phyloP scores from a whole-genome alignment of 2,329 filamentous ascomycete species.

The Trichocomaceae sp. region DNA sequence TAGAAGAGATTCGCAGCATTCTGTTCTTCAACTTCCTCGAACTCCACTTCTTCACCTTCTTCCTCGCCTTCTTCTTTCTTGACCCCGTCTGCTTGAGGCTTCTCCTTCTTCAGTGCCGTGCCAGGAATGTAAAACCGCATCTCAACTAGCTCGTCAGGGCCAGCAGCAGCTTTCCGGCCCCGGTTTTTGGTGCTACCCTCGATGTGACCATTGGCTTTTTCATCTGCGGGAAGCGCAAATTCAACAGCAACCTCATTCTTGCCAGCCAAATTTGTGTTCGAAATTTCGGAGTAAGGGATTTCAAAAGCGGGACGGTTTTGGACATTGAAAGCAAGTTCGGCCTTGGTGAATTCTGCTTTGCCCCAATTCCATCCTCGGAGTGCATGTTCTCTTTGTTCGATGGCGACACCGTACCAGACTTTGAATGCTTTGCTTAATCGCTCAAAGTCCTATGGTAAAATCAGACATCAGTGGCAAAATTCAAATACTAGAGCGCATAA shows the following conservation, averaged over 20 bases:
- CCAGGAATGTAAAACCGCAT: conserved; percentile 99
- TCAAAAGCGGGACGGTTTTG: conserved; percentile 96
- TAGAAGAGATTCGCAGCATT: conserved; percentile 97
- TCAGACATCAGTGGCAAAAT: not conserved
- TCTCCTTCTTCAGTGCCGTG: conserved; percentile 65
- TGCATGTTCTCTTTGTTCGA: conserved; percentile 90
- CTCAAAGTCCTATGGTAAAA: conserved; percentile 65
- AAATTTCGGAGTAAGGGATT: conserved; percentile 93
- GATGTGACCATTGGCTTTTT: conserved; percentile 63
- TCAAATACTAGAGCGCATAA: not conserved
- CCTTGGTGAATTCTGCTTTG: conserved; percentile 92
- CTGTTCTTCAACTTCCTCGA: conserved; percentile 61
- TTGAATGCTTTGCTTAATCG: conserved; percentile 90
- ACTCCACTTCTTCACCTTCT: conserved; percentile 59
- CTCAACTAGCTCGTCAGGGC: conserved; percentile 88
- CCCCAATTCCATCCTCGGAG: conserved; percentile 99
- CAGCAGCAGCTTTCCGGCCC: conserved; percentile 83
- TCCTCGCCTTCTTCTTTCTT: conserved; percentile 68
- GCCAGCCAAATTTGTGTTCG: conserved; percentile 93
- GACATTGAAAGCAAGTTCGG: conserved; percentile 92
- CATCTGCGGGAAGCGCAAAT: conserved; percentile 70
- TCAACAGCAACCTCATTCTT: conserved; percentile 97
- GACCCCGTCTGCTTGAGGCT: conserved; percentile 54
- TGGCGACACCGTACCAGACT: conserved; percentile 90
- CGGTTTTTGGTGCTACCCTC: conserved; percentile 64